Evolutionary conservation across 768 basidiomycete species (phyloP).

Genomic region (Hydnomerulius pinastri): DNA sequence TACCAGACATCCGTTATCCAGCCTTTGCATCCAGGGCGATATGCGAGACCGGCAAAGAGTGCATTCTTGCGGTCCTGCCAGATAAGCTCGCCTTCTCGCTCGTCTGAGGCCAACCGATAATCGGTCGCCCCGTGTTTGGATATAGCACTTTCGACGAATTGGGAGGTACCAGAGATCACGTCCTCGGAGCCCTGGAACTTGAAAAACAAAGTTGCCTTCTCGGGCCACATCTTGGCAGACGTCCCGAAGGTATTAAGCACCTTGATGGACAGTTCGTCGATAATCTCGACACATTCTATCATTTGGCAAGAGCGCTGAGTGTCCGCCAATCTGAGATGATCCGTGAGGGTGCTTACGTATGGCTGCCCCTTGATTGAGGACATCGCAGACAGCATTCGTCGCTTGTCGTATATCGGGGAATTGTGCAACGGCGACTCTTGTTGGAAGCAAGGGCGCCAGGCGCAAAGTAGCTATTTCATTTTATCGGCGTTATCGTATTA

Average conservation of each 20-base stretch:
- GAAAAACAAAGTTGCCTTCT: constrained; percentile 43
- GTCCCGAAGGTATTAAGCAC: constrained; percentile 24
- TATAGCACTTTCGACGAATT: constrained; percentile 33
- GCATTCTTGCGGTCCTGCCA: constrained; percentile 38
- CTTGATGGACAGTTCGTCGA: constrained; percentile 40
- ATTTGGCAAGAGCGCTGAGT: neutral
- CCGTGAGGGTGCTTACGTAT: constrained; percentile 13
- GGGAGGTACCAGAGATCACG: constrained; percentile 32
- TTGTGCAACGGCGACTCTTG: constrained; percentile 64
- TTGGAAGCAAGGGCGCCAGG: constrained; percentile 75
- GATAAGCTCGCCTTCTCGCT: constrained; percentile 38
- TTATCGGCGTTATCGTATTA: neutral
- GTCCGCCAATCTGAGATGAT: neutral
- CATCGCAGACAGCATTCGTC: constrained; percentile 41
- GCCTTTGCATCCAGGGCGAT: constrained; percentile 35
- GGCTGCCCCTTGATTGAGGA: constrained; percentile 37
- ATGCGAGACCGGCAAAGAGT: constrained; percentile 27
- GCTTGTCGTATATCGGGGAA: constrained; percentile 44
- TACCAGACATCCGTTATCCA: constrained; percentile 45
- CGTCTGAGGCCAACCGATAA: constrained; percentile 38
- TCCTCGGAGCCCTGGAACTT: constrained; percentile 43
- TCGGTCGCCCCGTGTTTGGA: constrained; percentile 39
- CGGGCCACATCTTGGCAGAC: constrained; percentile 30
- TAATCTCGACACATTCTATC: constrained; percentile 45
- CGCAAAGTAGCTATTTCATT: constrained; percentile 63